Evolutionary conservation across 139 green algal species (phyloP).

Genomic region (Micractinium conductrix): DNA sequence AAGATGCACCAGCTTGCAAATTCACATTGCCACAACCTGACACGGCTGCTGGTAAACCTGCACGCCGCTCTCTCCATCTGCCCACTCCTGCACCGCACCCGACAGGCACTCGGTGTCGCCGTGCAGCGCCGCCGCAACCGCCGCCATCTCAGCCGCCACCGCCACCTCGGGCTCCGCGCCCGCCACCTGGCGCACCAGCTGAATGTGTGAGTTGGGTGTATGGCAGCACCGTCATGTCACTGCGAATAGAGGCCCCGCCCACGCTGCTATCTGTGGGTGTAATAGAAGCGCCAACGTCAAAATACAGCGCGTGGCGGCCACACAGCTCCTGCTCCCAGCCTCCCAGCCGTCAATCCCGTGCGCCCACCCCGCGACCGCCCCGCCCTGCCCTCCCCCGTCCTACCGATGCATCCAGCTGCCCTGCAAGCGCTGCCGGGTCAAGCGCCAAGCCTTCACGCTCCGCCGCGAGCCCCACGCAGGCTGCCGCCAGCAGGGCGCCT

Average conservation of each 20-base stretch:
- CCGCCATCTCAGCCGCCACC: conserved; percentile 14
- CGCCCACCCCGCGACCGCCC: background rate
- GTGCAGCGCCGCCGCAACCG: conserved; percentile 8
- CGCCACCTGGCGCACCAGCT: background rate
- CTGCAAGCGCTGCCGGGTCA: background rate
- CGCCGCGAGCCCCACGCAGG: conserved; percentile 21
- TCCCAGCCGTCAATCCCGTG: background rate
- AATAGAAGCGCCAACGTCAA: too few species aligned
- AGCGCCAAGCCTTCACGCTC: background rate
- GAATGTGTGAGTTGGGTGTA: background rate
- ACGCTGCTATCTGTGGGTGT: too few species aligned
- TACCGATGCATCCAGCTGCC: too few species aligned
- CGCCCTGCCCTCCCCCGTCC: too few species aligned
- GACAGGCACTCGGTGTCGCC: conserved; percentile 26
- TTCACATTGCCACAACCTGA: too few species aligned
- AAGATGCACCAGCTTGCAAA: too few species aligned
- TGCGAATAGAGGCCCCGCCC: too few species aligned
- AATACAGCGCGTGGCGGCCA: too few species aligned
- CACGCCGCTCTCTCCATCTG: background rate
- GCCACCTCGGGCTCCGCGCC: conserved; percentile 4
- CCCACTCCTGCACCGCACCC: background rate
- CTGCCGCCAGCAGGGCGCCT: background rate
- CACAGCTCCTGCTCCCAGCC: background rate
- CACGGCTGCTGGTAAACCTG: background rate
- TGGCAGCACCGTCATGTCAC: too few species aligned